A percentile compares a stretch with the other conserved stretches of the same genome.
Conservation (phyloP, 108 stramenopile genomes). For the Nannochloropsis salina region DNA sequence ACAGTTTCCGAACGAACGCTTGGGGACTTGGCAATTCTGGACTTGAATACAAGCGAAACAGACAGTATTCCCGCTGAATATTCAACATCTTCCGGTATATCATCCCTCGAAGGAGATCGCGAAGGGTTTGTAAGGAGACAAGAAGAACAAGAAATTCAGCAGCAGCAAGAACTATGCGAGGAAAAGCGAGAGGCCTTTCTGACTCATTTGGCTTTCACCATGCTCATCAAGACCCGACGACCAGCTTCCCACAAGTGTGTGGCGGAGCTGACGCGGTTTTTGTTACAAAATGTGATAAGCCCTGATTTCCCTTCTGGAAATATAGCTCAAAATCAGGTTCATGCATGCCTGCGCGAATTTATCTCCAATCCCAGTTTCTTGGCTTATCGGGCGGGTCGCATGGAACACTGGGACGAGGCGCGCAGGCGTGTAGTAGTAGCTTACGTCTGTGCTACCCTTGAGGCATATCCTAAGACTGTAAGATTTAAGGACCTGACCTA, state of each 20-base stretch:
- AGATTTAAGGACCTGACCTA: neutral
- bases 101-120: neutral
- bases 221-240: constrained; percentile 11
- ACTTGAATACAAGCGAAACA: neutral
- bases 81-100: neutral
- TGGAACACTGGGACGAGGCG: constrained; percentile 16
- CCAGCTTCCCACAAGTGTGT: neutral
- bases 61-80: neutral
- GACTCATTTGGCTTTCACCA: constrained; percentile 7
- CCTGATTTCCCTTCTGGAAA: neutral
- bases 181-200: neutral
- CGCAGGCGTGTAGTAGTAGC: neutral
- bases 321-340: neutral
- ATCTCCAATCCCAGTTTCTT: neutral
- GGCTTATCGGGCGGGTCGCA: neutral
- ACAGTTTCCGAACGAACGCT: neutral
- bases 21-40: neutral
- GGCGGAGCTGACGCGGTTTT: neutral
- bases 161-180: neutral
- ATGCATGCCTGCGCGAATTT: neutral
- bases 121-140: neutral
- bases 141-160: neutral
- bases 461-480: neutral
- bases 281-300: neutral
- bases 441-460: neutral